These are phyloP conservation scores for Cardamine chenopodiifolia DNA, from an alignment of 345 rosid species.

Conservation along the genomic window DNA sequence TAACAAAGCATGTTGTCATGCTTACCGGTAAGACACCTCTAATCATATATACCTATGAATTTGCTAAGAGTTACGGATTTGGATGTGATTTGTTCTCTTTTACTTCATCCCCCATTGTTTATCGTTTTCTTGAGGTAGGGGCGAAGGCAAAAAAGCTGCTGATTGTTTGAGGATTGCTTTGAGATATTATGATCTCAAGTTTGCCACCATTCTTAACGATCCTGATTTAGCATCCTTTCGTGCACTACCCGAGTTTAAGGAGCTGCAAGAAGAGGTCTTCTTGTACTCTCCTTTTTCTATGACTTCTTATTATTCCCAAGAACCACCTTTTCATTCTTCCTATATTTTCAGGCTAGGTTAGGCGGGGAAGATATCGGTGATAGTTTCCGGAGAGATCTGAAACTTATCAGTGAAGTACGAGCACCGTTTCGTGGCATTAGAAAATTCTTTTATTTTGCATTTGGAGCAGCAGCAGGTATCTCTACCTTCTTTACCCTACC, in stretches of 20 bases:
- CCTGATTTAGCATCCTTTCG: slow-evolving; percentile 95
- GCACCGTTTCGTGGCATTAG: slow-evolving; percentile 96
- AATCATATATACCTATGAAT: neutral
- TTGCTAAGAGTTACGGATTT: neutral
- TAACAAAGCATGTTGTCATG: slow-evolving; percentile 96
- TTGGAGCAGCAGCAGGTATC: slow-evolving; percentile 91
- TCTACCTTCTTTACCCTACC: slow-evolving; percentile 82
- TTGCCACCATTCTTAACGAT: slow-evolving; percentile 88
- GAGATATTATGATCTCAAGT: slow-evolving; percentile 85
- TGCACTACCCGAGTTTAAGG: slow-evolving; percentile 91
- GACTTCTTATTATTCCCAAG: neutral
- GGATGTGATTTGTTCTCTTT: neutral
- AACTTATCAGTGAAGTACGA: slow-evolving; percentile 94
- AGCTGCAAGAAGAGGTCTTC: slow-evolving; percentile 90
- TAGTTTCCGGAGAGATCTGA: slow-evolving; percentile 87
- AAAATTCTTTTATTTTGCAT: slow-evolving; percentile 78
- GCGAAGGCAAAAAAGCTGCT: slow-evolving; percentile 84
- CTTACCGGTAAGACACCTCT: slow-evolving; percentile 56
- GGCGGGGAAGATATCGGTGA: slow-evolving; percentile 96
- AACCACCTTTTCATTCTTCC: neutral
- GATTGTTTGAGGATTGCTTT: slow-evolving; percentile 83
- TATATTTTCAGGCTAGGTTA: slow-evolving; percentile 67
- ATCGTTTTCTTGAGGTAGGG: slow-evolving; percentile 56
- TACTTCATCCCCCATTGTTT: too few relatives aligned
- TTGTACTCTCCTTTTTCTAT: neutral